These are phyloP conservation scores for Astrephomene gubernaculifera DNA, from an alignment of 139 green algal genomes.

Conservation along the genomic window DNA sequence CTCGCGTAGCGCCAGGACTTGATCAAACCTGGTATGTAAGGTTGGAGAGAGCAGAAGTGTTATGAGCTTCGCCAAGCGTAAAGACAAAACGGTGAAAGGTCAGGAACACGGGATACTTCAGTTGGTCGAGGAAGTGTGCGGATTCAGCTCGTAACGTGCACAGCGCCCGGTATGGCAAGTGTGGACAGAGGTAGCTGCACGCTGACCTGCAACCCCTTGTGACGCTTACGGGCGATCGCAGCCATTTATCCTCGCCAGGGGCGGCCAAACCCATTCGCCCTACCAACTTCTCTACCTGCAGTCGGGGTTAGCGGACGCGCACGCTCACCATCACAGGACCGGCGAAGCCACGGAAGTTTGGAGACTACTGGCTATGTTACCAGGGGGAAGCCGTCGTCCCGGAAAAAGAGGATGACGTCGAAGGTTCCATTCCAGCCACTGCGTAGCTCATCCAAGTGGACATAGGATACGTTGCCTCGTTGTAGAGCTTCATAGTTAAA, in stretches of 20 bases:
- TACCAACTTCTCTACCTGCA: not conserved
- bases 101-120: too few species aligned
- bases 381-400: slow-evolving; percentile 9
- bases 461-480: not conserved
- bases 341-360: not conserved
- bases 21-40: not conserved
- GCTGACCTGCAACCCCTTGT: slow-evolving; percentile 4
- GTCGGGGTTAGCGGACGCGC: too few species aligned
- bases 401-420: not conserved
- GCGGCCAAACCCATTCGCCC: not conserved
- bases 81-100: too few species aligned
- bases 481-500: not conserved
- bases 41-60: not conserved
- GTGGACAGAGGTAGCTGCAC: too few species aligned
- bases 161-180: too few species aligned
- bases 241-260: not conserved
- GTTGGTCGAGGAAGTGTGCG: too few species aligned
- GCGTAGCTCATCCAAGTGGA: not conserved
- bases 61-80: not conserved
- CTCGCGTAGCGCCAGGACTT: not conserved
- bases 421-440: slow-evolving; percentile 8
- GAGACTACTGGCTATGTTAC: not conserved
- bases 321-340: too few species aligned
- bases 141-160: too few species aligned
- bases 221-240: slow-evolving; percentile 4